Percentiles rank a stretch among this genome's conserved stretches.
These are phyloP conservation scores for Solanum etuberosum DNA, from an alignment of 257 asterid species.

Conservation along the genomic window DNA sequence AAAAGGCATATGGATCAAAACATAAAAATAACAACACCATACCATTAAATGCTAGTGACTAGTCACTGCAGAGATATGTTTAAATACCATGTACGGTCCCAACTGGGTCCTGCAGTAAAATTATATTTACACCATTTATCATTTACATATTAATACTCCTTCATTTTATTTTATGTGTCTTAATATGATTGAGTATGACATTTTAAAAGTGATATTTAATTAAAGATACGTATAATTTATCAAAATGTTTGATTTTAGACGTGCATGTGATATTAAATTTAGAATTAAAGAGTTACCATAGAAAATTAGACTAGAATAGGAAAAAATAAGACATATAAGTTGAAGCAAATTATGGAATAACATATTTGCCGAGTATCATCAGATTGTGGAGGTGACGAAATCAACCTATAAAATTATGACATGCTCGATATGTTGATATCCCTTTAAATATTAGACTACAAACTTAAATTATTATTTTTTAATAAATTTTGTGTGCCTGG, in stretches of 20 bases:
- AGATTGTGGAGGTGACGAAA: background rate
- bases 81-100: background rate
- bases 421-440: too few species aligned
- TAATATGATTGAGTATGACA: background rate
- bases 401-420: background rate
- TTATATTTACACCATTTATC: background rate
- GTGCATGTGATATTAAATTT: background rate
- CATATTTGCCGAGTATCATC: background rate
- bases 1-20: background rate
- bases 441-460: too few species aligned
- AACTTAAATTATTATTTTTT: too few species aligned
- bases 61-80: background rate
- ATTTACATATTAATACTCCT: background rate
- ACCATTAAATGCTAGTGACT: conserved; percentile 12
- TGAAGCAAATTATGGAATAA: too few species aligned
- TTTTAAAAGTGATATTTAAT: background rate
- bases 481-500: too few species aligned
- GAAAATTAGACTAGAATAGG: too few species aligned
- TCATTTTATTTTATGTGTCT: background rate
- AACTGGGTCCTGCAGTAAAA: background rate
- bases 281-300: background rate
- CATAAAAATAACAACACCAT: background rate
- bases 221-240: background rate
- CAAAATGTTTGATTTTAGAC: background rate
- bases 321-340: too few species aligned